Base-by-base conservation (phyloP, 306 rosid species). In the Vigna radiata region DNA sequence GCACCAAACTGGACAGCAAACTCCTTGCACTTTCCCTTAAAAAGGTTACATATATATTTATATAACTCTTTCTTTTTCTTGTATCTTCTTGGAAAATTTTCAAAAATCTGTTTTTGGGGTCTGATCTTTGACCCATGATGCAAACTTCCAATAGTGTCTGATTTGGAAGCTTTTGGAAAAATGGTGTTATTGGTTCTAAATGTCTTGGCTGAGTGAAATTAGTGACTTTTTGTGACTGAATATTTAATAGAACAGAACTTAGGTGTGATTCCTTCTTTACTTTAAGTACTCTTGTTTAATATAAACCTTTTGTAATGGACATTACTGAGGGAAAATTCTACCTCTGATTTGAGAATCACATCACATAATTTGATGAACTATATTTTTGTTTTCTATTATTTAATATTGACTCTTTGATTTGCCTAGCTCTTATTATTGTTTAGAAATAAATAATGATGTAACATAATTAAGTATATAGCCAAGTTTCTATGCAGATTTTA, bases 1-100 rank as follows among this genome's bases (percentile, higher is more conserved):
- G 53, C 60, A 91, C 85, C 85, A 94, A 90, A 80, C 87, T 90
- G 73, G 98, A 90, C 83, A 91, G 88, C 73, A 91, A 94, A 85
- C 81, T 85, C 37, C 79, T 94, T 1, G 98, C 98, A 56, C 89
- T 90, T 16, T 83, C 89, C 5, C 98, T 94, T 52, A 94, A 94
- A 75, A 93, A 91, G 97, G 98, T 93, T 1, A 27, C 41, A 31
- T 44, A 44, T 33, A 33, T 5, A 33, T 29, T 29, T 29, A 29
- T 4, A 29, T 29, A 29, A 29, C 49, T 44, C 5, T 8, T 8
- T 25, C 68, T 48, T 17, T 6, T 63, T 49, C 21, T 44, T 67
- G 52, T 17, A 16, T 43, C 41, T 54, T 36, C 17, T 68, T 31
- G 36, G 23, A 36, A 76, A 48, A 3, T 61, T 53, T 65, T 50